Evolutionary conservation across 2,329 filamentous ascomycete species (phyloP), one percentile per base, ranked within the genome.

Genomic region (Ophiostoma piceae): DNA sequence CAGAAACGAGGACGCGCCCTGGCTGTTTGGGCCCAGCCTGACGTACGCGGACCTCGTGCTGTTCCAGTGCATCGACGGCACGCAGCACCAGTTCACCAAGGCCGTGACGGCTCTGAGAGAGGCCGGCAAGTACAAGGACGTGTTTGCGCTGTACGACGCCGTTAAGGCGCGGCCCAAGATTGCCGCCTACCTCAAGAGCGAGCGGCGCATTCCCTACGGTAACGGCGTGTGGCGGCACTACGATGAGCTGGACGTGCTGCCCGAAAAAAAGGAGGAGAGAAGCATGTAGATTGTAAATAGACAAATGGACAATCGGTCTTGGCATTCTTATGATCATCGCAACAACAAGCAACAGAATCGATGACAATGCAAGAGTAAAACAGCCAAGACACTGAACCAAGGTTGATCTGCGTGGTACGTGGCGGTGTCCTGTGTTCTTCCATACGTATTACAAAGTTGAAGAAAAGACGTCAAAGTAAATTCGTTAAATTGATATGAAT

Each of bases 41-140:
- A 91, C 87, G 0, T 92, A 90, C 77, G 91, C 90, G 16, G 91
- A 94, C 76, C 80, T 90, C 67, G 88, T 90, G 1, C 76, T 93
- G 0, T 94, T 90, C 81, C 90, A 92, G 82, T 80, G 81, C 72
- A 32, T 89, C 41, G 83, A 89, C 74, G 88, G 88, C 2, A 78
- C 87, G 54, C 81, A 82, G 67, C 90, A 85, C 78, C 88, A 90
- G 16, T 94, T 93, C 74, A 90, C 89, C 0, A 91, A 88, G 74
- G 87, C 90, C 47, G 77, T 90, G 74, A 79, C 80, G 71, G 82
- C 81, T 41, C 78, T 87, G 68, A 79, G 82, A 66, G 81, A 81
- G 32, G 81, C 81, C 35, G 84, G 83, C 2, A 83, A 89, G 62
- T 92, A 87, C 72, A 79, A 81, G 1, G 79, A 82, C 66, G 82